Conservation (phyloP, 2,329 filamentous ascomycete species). For the Aureobasidium sp. region DNA sequence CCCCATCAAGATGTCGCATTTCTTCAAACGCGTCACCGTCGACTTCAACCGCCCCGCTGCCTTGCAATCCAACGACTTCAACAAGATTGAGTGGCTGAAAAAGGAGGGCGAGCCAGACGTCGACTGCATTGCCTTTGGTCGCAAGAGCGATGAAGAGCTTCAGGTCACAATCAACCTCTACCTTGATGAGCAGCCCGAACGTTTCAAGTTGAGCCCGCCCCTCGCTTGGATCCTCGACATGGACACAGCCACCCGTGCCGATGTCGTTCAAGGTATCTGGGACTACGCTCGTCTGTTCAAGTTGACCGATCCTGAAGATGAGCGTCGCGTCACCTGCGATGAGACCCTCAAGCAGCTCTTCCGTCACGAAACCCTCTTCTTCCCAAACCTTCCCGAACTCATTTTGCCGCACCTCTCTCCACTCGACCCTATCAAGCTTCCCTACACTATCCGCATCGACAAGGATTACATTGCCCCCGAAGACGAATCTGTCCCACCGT, state of each 20-base stretch:
- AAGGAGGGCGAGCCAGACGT: conserved; percentile 58
- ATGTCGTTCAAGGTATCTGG: conserved; percentile 86
- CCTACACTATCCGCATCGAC: conserved; percentile 92
- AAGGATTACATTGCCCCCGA: conserved; percentile 43
- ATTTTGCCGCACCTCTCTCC: conserved; percentile 62
- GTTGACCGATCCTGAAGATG: conserved; percentile 90
- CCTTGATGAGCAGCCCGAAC: conserved; percentile 76
- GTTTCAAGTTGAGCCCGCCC: conserved; percentile 68
- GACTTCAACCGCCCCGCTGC: conserved; percentile 49
- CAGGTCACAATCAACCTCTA: conserved; percentile 84
- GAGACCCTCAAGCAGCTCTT: conserved; percentile 71
- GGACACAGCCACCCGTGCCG: conserved; percentile 75
- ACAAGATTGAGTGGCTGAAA: conserved; percentile 79
- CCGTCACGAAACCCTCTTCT: conserved; percentile 62
- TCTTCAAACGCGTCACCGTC: conserved; percentile 72
- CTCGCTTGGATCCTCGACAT: conserved; percentile 80
- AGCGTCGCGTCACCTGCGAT: conserved; percentile 85
- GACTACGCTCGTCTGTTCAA: conserved; percentile 84
- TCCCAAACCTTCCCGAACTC: conserved; percentile 76
- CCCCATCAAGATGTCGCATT: conserved; percentile 47
- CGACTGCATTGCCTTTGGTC: conserved; percentile 84
- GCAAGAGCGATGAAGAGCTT: conserved; percentile 83
- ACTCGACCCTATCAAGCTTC: conserved; percentile 71
- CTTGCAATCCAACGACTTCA: conserved; percentile 55
- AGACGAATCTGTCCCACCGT: conserved; percentile 41